Evolutionary conservation across 768 basidiomycete genomes (phyloP), one percentile per base, ranked within the genome.

Genomic region (Psilocybe subaeruginosa): DNA sequence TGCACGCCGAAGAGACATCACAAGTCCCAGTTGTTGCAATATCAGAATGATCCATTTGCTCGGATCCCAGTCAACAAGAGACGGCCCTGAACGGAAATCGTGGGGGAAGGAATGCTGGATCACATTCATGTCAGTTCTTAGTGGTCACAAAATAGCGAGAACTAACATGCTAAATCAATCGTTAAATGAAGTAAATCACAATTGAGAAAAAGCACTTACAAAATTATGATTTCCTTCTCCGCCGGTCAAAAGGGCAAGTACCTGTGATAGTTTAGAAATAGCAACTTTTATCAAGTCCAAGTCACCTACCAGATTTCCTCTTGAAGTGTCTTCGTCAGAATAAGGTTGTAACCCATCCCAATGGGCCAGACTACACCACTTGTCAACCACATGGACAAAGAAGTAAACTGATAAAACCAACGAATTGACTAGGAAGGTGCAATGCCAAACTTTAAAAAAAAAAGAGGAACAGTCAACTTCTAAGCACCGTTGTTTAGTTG

Each of bases 171-270:
- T 85, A 59, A 9, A 51, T 45, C 48, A 16, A 17, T 39, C 39
- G 30, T 51, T 37, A 50, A 49, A 41, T 16, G 33, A 14, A 45
- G 9, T 57, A 49, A 7, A 19, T 5, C 17, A 4, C 35, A 5
- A 43, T 16, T 23, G 6, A 19, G 59, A 54, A 33, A 47, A 16
- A 8, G 37, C 47, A 66, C 88, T 71, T 69, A 89, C 87, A 68
- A 87, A 89, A 64, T 91, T 91, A 70, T 92, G 89, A 67, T 89
- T 90, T 27, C 90, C 90, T 77, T 93, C 91, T 19, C 91, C 90
- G 41, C 85, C 82, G 0, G 90, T 91, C 27, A 91, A 73, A 2
- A 92, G 64, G 0, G 90, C 90, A 3, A 92, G 75, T 8, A 91
- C 58, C 89, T 91, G 67, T 45, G 5, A n/a, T 53, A 53, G 1